phyloP scores from a whole-genome alignment of 164 flowering plant species.

The Dillenia turbinata region DNA sequence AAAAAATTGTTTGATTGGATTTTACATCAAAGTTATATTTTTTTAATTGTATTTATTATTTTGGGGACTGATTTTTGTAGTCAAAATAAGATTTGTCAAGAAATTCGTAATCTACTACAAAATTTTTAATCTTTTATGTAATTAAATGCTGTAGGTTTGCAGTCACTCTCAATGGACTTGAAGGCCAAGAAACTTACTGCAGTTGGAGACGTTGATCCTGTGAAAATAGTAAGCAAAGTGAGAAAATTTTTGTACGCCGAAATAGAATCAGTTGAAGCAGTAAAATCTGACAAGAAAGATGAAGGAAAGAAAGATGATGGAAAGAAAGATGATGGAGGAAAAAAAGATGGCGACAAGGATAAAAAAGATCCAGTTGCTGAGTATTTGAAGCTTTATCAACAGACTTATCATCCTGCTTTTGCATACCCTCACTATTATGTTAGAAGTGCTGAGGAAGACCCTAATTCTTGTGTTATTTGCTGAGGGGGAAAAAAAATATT shows the following conservation, averaged over 20 bases:
- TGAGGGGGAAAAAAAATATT: constrained; percentile 3
- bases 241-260: constrained; percentile 63
- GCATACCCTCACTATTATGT: constrained; percentile 43
- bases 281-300: constrained; percentile 54
- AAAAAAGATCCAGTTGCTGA: constrained; percentile 31
- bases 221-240: constrained; percentile 55
- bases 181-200: constrained; percentile 67
- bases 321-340: constrained; percentile 14
- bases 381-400: constrained; percentile 38
- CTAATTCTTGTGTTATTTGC: constrained; percentile 78
- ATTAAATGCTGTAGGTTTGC: too few relatives aligned
- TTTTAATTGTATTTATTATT: neutral
- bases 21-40: too few relatives aligned
- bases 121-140: neutral
- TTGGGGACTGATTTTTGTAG: too few relatives aligned
- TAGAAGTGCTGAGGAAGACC: constrained; percentile 77
- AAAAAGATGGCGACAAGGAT: constrained; percentile 14
- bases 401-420: constrained; percentile 60
- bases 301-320: too few relatives aligned
- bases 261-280: constrained; percentile 69
- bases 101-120: neutral
- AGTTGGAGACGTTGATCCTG: constrained; percentile 71
- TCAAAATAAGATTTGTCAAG: neutral
- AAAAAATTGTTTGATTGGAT: too few relatives aligned
- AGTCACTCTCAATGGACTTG: constrained; percentile 81